These are phyloP conservation scores for Phyllosticta citribraziliensis DNA, from an alignment of 2,329 filamentous ascomycete genomes.

Conservation along the genomic window DNA sequence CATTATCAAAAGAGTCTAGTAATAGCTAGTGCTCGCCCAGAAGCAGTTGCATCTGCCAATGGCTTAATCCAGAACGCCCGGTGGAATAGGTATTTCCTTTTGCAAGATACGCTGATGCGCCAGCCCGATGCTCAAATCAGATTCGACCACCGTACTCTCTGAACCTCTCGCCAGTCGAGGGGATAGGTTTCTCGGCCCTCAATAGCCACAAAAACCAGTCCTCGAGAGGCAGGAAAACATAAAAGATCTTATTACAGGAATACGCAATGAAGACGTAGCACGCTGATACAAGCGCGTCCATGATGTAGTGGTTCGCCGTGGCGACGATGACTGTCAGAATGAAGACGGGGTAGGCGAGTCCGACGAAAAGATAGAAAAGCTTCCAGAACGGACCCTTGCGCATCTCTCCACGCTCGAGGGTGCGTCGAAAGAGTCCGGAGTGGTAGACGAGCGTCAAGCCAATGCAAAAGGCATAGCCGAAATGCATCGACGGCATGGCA, in stretches of 20 bases:
- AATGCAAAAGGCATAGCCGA: slow-evolving; percentile 46
- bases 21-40: not conserved
- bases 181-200: slow-evolving; percentile 44
- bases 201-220: slow-evolving; percentile 40
- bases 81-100: not conserved
- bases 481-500: slow-evolving; percentile 43
- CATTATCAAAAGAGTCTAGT: not conserved
- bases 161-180: slow-evolving; percentile 42
- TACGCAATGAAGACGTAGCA: slow-evolving; percentile 40
- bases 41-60: not conserved
- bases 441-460: slow-evolving; percentile 45
- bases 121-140: slow-evolving; percentile 12
- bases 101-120: not conserved
- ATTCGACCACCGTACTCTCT: slow-evolving; percentile 25
- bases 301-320: slow-evolving; percentile 53
- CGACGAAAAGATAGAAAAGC: slow-evolving; percentile 35
- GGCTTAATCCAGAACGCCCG: not conserved
- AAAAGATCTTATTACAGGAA: slow-evolving; percentile 40
- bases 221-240: slow-evolving; percentile 43
- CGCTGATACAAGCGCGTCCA: slow-evolving; percentile 44
- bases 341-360: slow-evolving; percentile 43
- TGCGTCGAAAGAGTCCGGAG: slow-evolving; percentile 37
- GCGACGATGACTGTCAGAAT: slow-evolving; percentile 50
- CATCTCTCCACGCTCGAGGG: slow-evolving; percentile 32
- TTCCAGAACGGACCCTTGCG: slow-evolving; percentile 34